Conservation (phyloP, 2,329 filamentous ascomycete species). For the Colletotrichum simmondsii region DNA sequence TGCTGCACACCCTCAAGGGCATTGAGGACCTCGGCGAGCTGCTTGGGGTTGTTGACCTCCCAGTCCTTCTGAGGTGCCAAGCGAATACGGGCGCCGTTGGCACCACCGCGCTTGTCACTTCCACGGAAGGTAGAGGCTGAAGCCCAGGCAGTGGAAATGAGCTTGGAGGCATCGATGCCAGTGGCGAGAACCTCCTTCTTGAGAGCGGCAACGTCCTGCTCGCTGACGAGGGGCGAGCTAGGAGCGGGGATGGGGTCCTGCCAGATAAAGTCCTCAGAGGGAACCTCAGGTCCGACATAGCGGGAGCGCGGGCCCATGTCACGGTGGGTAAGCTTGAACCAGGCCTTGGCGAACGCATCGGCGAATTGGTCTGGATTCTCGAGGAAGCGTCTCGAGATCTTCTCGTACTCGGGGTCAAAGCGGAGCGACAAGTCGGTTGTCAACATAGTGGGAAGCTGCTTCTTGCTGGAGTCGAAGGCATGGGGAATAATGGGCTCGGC, state of each 20-base stretch:
- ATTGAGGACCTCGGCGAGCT: constrained; percentile 70
- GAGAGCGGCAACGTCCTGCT: constrained; percentile 68
- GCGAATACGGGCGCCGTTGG: constrained; percentile 82
- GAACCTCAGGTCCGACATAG: constrained; percentile 80
- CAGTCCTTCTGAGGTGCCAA: constrained; percentile 78
- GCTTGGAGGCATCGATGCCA: constrained; percentile 67
- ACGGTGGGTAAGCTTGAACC: constrained; percentile 87
- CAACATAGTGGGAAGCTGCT: constrained; percentile 79
- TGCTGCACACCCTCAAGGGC: constrained; percentile 73
- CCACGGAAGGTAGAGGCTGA: constrained; percentile 79
- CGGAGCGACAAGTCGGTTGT: constrained; percentile 80
- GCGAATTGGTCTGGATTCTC: constrained; percentile 75
- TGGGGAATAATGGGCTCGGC: constrained; percentile 75
- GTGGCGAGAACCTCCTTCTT: constrained; percentile 75
- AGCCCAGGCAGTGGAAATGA: constrained; percentile 76
- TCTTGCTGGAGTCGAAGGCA: constrained; percentile 75
- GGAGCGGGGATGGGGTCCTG: constrained; percentile 76
- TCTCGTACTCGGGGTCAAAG: constrained; percentile 77
- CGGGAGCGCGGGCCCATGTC: constrained; percentile 79
- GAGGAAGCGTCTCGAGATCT: constrained; percentile 78
- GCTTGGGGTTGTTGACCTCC: constrained; percentile 78
- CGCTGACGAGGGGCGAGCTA: constrained; percentile 67
- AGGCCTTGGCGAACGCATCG: constrained; percentile 77
- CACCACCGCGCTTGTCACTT: constrained; percentile 84
- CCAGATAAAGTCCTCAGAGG: constrained; percentile 76